Base-by-base conservation (phyloP, 2,329 filamentous ascomycete genomes). In the Cladosporium sp. region DNA sequence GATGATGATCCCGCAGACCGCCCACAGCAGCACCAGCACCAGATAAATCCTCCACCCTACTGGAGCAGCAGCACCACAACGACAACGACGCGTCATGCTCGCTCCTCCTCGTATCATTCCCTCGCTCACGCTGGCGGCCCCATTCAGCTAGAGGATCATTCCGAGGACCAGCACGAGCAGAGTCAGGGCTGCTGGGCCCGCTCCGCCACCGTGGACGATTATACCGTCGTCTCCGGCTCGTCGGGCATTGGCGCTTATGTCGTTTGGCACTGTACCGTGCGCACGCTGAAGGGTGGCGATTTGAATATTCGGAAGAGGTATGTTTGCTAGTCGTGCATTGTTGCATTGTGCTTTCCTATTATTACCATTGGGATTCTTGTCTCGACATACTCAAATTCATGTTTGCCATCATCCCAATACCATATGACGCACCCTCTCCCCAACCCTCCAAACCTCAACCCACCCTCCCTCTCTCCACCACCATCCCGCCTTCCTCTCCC, bases 251-350 rank as follows among this genome's bases (percentile, higher is more conserved):
- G 92, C n/a, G 88, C 91, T 2, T 99, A 97, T 72, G 89, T 96
- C 1, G 90, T 96, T 7, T 99, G 89, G 88, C 93, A 89, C 65
- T 90, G 93, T 62, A 83, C 79, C 42, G 88, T 99, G 39, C 84
- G 93, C 67, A 96, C 90, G 3, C 73, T 97, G 44, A 86, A 83
- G 68, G 89, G 59, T 61, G 68, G 57, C 57, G 60, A 53, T 51
- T 51, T 66, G 51, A 58, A 53, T 37, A 54, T 69, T 7, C 56
- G 64, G 39, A 84, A 84, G 70, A 77, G 81, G 76, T 81, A 51
- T 13, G 47, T 50, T n/a, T n/a, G n/a, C n/a, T n/a, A n/a, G n/a
- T n/a, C n/a, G n/a, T n/a, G n/a, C n/a, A n/a, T n/a, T n/a, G n/a
- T n/a, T n/a, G n/a, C n/a, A n/a, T n/a, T n/a, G n/a, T n/a, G n/a